These are phyloP conservation scores for Adansonia grandidieri DNA, from an alignment of 441 rosid species.

Conservation along the genomic window DNA sequence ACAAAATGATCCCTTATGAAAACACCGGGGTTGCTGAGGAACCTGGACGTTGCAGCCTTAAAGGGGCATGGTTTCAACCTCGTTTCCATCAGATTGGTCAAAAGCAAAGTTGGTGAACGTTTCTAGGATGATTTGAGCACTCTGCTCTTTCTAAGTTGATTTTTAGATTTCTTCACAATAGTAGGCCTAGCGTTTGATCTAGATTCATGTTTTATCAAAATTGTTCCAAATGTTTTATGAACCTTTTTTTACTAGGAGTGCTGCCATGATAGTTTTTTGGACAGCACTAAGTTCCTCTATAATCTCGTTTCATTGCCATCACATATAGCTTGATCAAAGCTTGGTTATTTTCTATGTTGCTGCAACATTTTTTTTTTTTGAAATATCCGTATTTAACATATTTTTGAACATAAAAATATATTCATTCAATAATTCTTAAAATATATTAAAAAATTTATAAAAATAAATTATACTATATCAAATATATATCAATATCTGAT, in stretches of 20 bases:
- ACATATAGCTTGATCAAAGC: too few species aligned
- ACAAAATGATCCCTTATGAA: slow-evolving; percentile 20
- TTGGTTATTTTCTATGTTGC: too few species aligned
- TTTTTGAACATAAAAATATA: too few species aligned
- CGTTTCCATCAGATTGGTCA: slow-evolving; percentile 30
- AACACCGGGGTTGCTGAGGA: not conserved
- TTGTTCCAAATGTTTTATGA: not conserved
- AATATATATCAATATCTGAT: too few species aligned
- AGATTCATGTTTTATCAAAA: not conserved
- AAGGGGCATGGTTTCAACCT: slow-evolving; percentile 41
- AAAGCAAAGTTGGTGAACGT: slow-evolving; percentile 28
- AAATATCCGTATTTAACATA: too few species aligned
- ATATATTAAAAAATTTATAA: too few species aligned
- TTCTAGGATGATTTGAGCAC: too few species aligned
- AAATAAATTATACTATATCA: too few species aligned
- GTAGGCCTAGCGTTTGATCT: not conserved
- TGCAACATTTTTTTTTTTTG: too few species aligned
- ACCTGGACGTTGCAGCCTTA: not conserved
- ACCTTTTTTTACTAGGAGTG: not conserved
- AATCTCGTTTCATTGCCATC: too few species aligned
- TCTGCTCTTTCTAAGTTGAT: not conserved
- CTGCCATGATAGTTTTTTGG: not conserved
- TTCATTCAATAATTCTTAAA: too few species aligned
- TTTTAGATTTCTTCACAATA: not conserved
- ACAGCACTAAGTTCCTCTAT: not conserved